These are phyloP conservation scores for Prunus armeniaca DNA, from an alignment of 306 rosid species.

Conservation along the genomic window DNA sequence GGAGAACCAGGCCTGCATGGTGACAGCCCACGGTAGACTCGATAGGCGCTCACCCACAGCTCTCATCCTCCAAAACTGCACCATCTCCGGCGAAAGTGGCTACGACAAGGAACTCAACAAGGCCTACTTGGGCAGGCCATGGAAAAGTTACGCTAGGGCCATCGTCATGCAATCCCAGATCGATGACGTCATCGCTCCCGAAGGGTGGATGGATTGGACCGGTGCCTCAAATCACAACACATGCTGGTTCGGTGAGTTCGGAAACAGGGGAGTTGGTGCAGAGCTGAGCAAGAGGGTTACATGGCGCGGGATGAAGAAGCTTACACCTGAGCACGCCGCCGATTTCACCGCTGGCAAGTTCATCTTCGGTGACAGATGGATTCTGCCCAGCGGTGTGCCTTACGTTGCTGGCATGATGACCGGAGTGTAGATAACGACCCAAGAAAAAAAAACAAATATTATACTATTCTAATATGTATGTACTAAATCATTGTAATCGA, in stretches of 20 bases:
- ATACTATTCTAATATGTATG: neutral
- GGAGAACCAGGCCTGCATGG: conserved; percentile 38
- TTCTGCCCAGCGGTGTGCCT: conserved; percentile 44
- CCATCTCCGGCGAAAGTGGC: conserved; percentile 34
- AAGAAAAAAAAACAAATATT: neutral
- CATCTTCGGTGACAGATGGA: conserved; percentile 53
- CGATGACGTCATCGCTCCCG: conserved; percentile 32
- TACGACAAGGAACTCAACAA: conserved; percentile 19
- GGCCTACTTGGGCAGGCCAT: conserved; percentile 65
- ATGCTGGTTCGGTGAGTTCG: conserved; percentile 43
- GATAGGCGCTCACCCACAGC: conserved; percentile 28
- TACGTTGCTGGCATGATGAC: conserved; percentile 26
- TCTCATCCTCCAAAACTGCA: conserved; percentile 51
- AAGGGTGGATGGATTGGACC: conserved; percentile 60
- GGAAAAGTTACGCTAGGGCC: conserved; percentile 55
- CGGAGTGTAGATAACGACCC: neutral
- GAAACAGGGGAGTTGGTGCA: conserved; percentile 51
- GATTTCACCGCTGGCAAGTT: conserved; percentile 34
- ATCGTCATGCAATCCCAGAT: conserved; percentile 52
- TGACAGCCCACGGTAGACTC: conserved; percentile 58
- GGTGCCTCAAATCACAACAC: conserved; percentile 30
- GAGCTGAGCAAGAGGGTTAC: conserved; percentile 26
- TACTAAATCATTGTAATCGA: neutral
- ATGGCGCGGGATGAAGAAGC: conserved; percentile 50
- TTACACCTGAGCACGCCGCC: conserved; percentile 14